Percentiles rank a stretch among this genome's conserved stretches.
Evolutionary conservation across 2,329 filamentous ascomycete species (phyloP).

Genomic region (Nemania sp.): DNA sequence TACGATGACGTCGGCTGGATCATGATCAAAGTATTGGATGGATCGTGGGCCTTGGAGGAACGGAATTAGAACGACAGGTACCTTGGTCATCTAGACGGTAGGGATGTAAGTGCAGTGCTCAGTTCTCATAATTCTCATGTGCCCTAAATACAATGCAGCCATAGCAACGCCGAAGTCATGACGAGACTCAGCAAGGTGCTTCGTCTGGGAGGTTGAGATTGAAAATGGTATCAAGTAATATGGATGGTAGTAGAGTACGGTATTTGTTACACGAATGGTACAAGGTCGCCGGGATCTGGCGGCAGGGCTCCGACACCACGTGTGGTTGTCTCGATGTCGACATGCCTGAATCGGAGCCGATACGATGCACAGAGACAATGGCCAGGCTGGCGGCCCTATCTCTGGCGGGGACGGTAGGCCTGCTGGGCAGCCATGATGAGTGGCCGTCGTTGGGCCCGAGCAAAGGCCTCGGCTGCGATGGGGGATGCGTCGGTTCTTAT

Average conservation of each 20-base stretch:
- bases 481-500: conserved; percentile 89
- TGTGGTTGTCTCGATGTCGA: background rate
- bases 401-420: conserved; percentile 44
- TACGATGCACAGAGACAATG: background rate
- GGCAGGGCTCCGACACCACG: conserved; percentile 2
- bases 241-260: background rate
- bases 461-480: conserved; percentile 74
- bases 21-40: no score
- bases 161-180: no score
- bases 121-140: no score
- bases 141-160: no score
- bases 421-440: conserved; percentile 61
- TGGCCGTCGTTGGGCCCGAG: conserved; percentile 71
- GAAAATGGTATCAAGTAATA: conserved; percentile 4
- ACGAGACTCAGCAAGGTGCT: background rate
- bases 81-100: no score
- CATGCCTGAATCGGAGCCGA: background rate
- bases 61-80: no score
- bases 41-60: no score
- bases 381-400: conserved; percentile 24
- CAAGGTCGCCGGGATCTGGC: conserved; percentile 12
- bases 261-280: conserved; percentile 22
- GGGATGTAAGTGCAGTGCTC: no score
- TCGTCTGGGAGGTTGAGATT: background rate
- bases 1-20: no score